Evolutionary conservation across 306 rosid genomes (phyloP).

Genomic region (Trifolium dubium): DNA sequence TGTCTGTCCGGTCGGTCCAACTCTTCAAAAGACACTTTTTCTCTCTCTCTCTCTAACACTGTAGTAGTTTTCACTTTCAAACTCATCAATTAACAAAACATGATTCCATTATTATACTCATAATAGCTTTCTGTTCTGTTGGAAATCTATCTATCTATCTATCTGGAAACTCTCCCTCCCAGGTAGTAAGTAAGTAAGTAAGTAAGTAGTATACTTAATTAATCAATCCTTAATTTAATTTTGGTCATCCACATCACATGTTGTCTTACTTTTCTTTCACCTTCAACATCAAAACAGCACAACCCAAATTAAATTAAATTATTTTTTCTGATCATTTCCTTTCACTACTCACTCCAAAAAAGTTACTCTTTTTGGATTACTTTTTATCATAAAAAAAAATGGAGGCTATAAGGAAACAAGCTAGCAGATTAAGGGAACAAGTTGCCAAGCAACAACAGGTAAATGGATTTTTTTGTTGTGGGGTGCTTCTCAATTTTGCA

Average conservation of each 20-base stretch:
- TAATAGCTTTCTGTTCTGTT: not conserved
- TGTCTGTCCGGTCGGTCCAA: not conserved
- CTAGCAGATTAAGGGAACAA: conserved; percentile 86
- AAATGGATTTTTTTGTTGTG: not conserved
- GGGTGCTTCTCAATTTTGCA: conserved; percentile 26
- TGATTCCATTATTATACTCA: not conserved
- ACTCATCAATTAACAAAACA: not conserved
- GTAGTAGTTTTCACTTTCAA: not conserved
- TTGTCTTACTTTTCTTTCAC: not conserved
- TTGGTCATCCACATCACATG: not conserved
- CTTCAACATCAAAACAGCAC: conserved; percentile 10
- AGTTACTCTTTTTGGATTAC: conserved; percentile 34
- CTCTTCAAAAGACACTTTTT: conserved; percentile 9
- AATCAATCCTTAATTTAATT: conserved; percentile 22
- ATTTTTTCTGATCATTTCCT: conserved; percentile 36
- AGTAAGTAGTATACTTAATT: not conserved
- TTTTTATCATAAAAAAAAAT: conserved; percentile 33
- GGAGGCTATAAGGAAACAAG: conserved; percentile 94
- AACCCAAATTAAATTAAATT: no score
- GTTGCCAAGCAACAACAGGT: conserved; percentile 97
- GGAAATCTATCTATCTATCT: not conserved
- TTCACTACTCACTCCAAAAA: conserved; percentile 14
- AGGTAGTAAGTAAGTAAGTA: no score
- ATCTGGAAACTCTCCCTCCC: conserved; percentile 20
- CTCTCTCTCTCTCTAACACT: not conserved